A percentile compares a stretch with the other conserved stretches of the same genome.
Evolutionary conservation across 345 rosid genomes (phyloP).

Genomic region (Streptanthus diversifolius): DNA sequence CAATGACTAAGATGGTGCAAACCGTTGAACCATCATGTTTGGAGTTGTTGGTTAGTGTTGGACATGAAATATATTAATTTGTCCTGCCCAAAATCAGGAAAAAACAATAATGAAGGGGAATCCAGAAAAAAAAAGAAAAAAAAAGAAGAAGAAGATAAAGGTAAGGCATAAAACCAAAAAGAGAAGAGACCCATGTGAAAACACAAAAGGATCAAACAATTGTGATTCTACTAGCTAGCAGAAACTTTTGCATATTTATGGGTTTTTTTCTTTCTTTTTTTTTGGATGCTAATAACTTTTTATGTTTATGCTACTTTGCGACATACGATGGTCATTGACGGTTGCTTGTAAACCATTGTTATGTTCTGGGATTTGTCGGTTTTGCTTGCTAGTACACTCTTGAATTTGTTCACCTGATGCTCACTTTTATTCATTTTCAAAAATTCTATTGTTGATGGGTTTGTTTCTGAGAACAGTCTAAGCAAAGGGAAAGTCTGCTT

Average conservation of each 20-base stretch:
- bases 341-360: conserved; percentile 27
- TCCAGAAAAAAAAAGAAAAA: background rate
- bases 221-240: conserved; percentile 30
- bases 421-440: background rate
- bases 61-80: conserved; percentile 22
- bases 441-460: background rate
- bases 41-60: conserved; percentile 29
- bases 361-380: conserved; percentile 8
- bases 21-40: conserved; percentile 27
- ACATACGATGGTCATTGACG: conserved; percentile 12
- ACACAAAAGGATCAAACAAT: conserved; percentile 30
- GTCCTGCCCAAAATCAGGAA: conserved; percentile 27
- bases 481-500: background rate
- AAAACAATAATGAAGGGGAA: conserved; percentile 31
- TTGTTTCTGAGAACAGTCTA: background rate
- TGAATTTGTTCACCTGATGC: background rate
- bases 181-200: conserved; percentile 14
- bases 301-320: conserved; percentile 20
- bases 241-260: conserved; percentile 27
- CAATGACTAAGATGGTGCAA: conserved; percentile 21
- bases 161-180: conserved; percentile 23
- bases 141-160: background rate
- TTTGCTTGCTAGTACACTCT: conserved; percentile 4
- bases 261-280: conserved; percentile 1
- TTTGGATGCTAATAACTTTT: conserved; percentile 24